Conservation (phyloP, 345 rosid species). For the Brassica napus region Da-Ae NC_063438.1:20894501-20895000, state of each 20-base stretch:
- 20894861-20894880: conserved; percentile 20
- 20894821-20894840: conserved; percentile 1
- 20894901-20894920: conserved; percentile 43
- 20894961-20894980: background rate
- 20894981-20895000: background rate
- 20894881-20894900: conserved; percentile 45
- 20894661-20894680: conserved; percentile 22
- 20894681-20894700: conserved; percentile 1
- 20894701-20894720: conserved; percentile 46
- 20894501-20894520: background rate
- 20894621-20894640: conserved; percentile 26
- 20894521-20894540: background rate
- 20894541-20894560: conserved; percentile 31
- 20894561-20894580: conserved; percentile 17
- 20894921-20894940: conserved; percentile 28
- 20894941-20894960: conserved; percentile 29
- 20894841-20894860: conserved; percentile 12
- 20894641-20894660: conserved; percentile 1
- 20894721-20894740: conserved; percentile 10
- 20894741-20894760: conserved; percentile 46
- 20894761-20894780: conserved; percentile 49
- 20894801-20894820: conserved; percentile 16
- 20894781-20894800: conserved; percentile 17
- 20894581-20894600: conserved; percentile 14
- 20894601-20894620: conserved; percentile 24